A percentile compares a stretch with the other conserved stretches of the same genome.
phyloP scores from a whole-genome alignment of 176 grass and related monocot species.

The Elymus sibiricus region DNA sequence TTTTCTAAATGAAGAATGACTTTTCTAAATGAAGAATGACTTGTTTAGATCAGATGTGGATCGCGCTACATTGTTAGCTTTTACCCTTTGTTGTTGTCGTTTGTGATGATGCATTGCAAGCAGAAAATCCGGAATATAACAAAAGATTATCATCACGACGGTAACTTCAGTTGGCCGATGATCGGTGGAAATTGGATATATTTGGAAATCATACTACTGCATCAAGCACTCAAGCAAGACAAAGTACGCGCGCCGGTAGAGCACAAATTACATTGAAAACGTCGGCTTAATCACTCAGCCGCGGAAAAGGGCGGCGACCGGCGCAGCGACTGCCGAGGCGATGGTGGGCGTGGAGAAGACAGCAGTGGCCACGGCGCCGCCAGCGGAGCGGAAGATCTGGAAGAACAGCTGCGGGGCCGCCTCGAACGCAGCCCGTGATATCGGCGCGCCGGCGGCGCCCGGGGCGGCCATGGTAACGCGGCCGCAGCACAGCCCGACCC shows the following conservation, averaged over 20 bases:
- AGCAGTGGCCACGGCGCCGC: not conserved
- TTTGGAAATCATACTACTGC: no score
- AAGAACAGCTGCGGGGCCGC: not conserved
- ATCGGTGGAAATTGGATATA: no score
- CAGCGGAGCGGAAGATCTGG: not conserved
- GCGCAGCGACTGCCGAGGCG: not conserved
- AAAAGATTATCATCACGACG: no score
- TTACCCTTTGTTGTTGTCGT: no score
- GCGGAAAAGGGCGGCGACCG: constrained; percentile 6
- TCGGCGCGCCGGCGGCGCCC: not conserved
- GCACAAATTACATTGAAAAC: not conserved
- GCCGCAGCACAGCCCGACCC: not conserved
- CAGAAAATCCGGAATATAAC: no score
- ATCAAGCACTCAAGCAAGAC: no score
- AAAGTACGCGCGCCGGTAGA: not conserved
- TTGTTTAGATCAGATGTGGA: no score
- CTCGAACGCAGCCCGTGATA: constrained; percentile 20
- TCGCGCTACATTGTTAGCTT: no score
- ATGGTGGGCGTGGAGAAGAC: not conserved
- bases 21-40: no score
- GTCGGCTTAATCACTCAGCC: not conserved
- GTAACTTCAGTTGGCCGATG: no score
- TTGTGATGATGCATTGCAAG: no score
- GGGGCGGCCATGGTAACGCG: constrained; percentile 26
- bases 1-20: no score